These are phyloP conservation scores for Globisporangium radiosum DNA, from an alignment of 352 stramenopile genomes.

Conservation along the genomic window DNA sequence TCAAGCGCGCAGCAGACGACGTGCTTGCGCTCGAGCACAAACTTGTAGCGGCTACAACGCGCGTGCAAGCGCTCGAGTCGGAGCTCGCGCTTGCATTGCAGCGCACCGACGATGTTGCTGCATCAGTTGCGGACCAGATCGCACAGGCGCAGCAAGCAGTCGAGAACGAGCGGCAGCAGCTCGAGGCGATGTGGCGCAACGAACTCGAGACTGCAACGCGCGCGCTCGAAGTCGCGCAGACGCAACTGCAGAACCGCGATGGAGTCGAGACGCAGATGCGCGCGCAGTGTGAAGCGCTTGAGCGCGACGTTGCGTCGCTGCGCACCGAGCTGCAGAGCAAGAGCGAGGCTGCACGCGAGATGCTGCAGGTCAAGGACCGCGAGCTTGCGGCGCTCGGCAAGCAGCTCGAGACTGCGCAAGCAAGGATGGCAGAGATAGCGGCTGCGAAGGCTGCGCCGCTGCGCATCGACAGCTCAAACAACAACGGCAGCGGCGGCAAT, in stretches of 20 bases:
- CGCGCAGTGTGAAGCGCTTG: constrained; percentile 24
- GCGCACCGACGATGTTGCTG: constrained; percentile 21
- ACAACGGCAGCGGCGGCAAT: constrained; percentile 1
- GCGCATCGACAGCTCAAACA: constrained; percentile 14
- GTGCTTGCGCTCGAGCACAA: constrained; percentile 41
- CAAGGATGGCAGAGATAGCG: constrained; percentile 10
- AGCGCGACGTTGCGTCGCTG: constrained; percentile 20
- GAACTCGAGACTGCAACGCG: constrained; percentile 26
- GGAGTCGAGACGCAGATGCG: constrained; percentile 23
- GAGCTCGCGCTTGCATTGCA: constrained; percentile 24
- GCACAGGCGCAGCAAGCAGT: constrained; percentile 18
- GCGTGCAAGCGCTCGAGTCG: constrained; percentile 25
- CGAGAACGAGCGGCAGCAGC: constrained; percentile 22
- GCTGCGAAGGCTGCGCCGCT: neutral
- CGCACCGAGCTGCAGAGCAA: constrained; percentile 33
- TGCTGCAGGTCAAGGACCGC: constrained; percentile 41
- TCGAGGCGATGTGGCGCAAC: constrained; percentile 17
- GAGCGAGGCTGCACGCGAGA: constrained; percentile 30
- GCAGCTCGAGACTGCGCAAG: constrained; percentile 36
- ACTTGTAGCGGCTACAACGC: constrained; percentile 28
- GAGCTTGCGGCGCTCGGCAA: constrained; percentile 42
- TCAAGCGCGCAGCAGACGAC: constrained; percentile 42
- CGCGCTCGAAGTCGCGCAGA: constrained; percentile 26
- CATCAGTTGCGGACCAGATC: constrained; percentile 10
- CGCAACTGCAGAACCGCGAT: constrained; percentile 18